phyloP scores from a whole-genome alignment of 768 basidiomycete genomes.

The Crassisporium funariophilum region DNA sequence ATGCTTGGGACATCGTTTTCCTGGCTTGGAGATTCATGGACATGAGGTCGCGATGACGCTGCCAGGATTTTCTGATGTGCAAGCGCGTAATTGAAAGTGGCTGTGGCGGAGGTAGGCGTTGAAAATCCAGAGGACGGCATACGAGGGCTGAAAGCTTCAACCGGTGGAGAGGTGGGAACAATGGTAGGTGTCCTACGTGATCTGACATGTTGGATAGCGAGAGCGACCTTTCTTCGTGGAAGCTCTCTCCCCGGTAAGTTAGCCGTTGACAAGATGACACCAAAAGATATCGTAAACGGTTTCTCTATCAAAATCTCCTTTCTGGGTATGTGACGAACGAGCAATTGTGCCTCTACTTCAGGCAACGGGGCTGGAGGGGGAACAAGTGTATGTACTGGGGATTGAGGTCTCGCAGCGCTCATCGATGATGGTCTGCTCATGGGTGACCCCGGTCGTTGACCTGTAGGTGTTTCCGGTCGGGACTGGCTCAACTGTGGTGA shows the following conservation, averaged over 20 bases:
- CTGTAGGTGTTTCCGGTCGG: slow-evolving; percentile 55
- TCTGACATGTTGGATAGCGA: slow-evolving; percentile 71
- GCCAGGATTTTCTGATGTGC: slow-evolving; percentile 52
- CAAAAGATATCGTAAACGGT: slow-evolving; percentile 60
- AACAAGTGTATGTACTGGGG: slow-evolving; percentile 28
- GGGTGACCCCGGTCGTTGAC: slow-evolving; percentile 42
- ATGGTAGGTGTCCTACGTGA: slow-evolving; percentile 35
- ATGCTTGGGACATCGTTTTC: slow-evolving; percentile 19
- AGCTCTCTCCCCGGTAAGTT: slow-evolving; percentile 35
- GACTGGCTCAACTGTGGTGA: slow-evolving; percentile 52
- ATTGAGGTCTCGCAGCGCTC: slow-evolving; percentile 37
- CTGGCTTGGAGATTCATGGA: slow-evolving; percentile 20
- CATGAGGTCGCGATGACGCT: slow-evolving; percentile 38
- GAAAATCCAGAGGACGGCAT: slow-evolving; percentile 54
- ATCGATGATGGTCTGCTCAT: slow-evolving; percentile 45
- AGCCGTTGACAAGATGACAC: slow-evolving; percentile 51
- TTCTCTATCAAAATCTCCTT: slow-evolving; percentile 49
- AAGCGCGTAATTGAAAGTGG: slow-evolving; percentile 53
- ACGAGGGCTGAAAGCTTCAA: slow-evolving; percentile 33
- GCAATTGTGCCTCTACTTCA: slow-evolving; percentile 60
- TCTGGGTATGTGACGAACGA: slow-evolving; percentile 52
- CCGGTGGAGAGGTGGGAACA: slow-evolving; percentile 17
- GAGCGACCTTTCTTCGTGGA: slow-evolving; percentile 42
- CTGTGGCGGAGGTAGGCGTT: slow-evolving; percentile 48
- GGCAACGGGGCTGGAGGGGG: slow-evolving; percentile 22